phyloP scores from a whole-genome alignment of 164 flowering plant genomes.

The Paratinospora sagittata region DNA sequence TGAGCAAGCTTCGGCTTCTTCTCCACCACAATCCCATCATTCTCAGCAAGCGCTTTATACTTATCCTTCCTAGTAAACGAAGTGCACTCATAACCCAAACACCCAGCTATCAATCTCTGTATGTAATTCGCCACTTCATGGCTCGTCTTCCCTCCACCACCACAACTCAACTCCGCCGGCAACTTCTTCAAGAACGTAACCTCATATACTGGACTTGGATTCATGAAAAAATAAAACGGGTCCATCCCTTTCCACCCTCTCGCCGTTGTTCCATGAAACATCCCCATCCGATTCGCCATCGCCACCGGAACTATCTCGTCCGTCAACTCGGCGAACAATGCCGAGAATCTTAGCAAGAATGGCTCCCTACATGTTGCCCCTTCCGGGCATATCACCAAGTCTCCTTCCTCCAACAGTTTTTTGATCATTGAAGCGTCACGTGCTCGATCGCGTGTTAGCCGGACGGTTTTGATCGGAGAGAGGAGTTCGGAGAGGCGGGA shows the following conservation, averaged over 20 bases:
- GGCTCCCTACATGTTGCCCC: conserved; percentile 76
- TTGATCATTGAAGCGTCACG: conserved; percentile 55
- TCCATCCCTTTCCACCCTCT: conserved; percentile 76
- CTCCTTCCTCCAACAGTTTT: conserved; percentile 48
- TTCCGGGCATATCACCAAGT: conserved; percentile 67
- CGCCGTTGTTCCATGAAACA: conserved; percentile 78
- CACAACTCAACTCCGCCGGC: conserved; percentile 41
- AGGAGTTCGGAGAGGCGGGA: conserved; percentile 57
- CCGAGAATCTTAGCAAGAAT: conserved; percentile 51
- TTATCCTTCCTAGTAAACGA: conserved; percentile 68
- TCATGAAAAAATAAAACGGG: conserved; percentile 71
- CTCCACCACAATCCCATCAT: conserved; percentile 44
- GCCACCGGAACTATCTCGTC: conserved; percentile 68
- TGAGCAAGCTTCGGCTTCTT: conserved; percentile 18
- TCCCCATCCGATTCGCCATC: conserved; percentile 44
- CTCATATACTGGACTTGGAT: conserved; percentile 62
- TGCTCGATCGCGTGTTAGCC: conserved; percentile 52
- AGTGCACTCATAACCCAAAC: conserved; percentile 58
- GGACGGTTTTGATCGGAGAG: conserved; percentile 67
- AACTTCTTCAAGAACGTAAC: conserved; percentile 58
- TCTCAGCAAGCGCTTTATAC: conserved; percentile 58
- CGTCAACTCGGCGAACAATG: conserved; percentile 55
- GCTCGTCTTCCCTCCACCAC: conserved; percentile 44
- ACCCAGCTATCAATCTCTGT: conserved; percentile 58
- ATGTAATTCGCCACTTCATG: conserved; percentile 72